Percentiles rank a stretch among this genome's conserved stretches.
Conservation (phyloP, 2,329 filamentous ascomycete genomes). For the Colletotrichum falcatum region DNA sequence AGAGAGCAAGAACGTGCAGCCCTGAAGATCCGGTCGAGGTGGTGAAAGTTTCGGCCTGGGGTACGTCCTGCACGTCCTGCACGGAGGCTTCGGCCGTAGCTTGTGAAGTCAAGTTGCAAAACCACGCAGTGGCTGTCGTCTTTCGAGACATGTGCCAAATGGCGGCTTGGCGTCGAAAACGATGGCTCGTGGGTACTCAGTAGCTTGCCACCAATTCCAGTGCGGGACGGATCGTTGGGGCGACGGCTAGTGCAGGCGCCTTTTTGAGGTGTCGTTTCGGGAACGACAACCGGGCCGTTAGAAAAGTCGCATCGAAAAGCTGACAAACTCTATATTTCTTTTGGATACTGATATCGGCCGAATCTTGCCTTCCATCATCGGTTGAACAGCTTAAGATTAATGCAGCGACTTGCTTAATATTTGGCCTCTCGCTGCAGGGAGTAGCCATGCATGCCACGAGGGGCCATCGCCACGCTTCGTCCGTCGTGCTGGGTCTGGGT, state of each 20-base stretch:
- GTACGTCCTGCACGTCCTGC: conserved; percentile 1
- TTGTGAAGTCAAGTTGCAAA: not conserved
- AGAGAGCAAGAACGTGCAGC: not conserved
- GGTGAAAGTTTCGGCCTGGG: conserved; percentile 5
- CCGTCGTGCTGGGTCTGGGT: not conserved
- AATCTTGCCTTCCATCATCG: not conserved
- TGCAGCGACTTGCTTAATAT: not conserved
- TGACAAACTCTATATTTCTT: not conserved
- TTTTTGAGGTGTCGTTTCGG: not conserved
- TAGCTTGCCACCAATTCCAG: conserved; percentile 10
- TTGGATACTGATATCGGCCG: not conserved
- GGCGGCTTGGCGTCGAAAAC: not conserved
- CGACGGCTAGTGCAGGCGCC: not conserved
- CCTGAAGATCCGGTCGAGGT: not conserved
- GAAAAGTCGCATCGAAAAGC: not conserved
- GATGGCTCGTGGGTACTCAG: conserved; percentile 4
- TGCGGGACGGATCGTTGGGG: conserved; percentile 34
- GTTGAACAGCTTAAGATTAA: not conserved
- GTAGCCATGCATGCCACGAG: not conserved
- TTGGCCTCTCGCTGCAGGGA: not conserved
- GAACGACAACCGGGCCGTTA: not conserved
- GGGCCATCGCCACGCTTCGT: not conserved
- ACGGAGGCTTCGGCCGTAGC: conserved; percentile 22
- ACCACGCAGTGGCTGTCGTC: not conserved
- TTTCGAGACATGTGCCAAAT: not conserved